Base-by-base conservation (phyloP, 2,329 filamentous ascomycete genomes). In the Trichoderma pleuroti region DNA sequence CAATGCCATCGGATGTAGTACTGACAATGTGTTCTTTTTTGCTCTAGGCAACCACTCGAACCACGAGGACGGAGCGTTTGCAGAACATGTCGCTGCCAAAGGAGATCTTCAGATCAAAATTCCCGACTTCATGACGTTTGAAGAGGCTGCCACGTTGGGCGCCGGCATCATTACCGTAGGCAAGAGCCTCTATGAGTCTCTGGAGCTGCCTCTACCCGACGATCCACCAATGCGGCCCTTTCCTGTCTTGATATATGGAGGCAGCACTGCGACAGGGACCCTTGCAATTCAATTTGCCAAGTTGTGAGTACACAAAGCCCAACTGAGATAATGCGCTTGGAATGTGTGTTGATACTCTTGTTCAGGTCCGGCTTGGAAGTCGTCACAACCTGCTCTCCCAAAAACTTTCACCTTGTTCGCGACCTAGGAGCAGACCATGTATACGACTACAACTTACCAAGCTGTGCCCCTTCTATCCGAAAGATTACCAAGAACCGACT, bases 221-320 rank as follows among this genome's bases (percentile, higher is more conserved):
- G 70, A 76, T 18, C 80, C 83, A 5, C 70, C 76, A 39, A 77
- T 78, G 32, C 78, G 81, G 14, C 75, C 81, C 52, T 76, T 81
- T 64, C 78, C 82, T 0, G 74, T 85, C 39, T 73, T 85, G 21
- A 83, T 84, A 72, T 84, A 85, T 68, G 84, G 83, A 57, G 83
- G 82, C 16, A 85, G 85, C 76, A 89, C 85, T 9, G 87, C 86
- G 3, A 88, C 87, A 1, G 85, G 84, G 77, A 85, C 87, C 61
- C 84, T 87, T 69, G 83, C 78, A 6, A 82, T 85, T 72, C 82
- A 84, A 74, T 82, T 76, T 72, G 82, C 82, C 56, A 82, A 81
- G 72, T 74, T 80, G 39, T 66, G 57, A 42, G 69, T 66, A 2
- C 18, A 10, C 26, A n/a, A 28, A 2, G n/a, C 11, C 46, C 2